These are phyloP conservation scores for Globisporangium rhizosaccharum DNA, from an alignment of 352 stramenopile genomes.

Conservation along the genomic window DNA sequence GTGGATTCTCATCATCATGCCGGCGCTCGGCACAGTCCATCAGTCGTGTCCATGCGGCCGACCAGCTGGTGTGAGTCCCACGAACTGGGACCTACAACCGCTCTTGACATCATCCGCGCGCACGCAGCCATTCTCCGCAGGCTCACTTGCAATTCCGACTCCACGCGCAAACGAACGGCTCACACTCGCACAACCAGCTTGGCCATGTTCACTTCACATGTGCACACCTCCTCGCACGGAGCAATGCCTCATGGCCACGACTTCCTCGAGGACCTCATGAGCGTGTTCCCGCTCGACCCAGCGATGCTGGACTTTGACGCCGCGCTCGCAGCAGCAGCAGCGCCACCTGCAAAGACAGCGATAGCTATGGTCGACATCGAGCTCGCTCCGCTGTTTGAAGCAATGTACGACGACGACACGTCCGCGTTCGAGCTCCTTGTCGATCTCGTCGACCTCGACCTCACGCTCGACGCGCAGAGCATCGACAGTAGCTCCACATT, in stretches of 20 bases:
- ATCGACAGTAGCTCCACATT: not conserved
- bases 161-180: no score
- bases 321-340: not conserved
- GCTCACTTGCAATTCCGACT: no score
- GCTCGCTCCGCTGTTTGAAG: constrained; percentile 1
- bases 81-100: no score
- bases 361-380: not conserved
- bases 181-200: no score
- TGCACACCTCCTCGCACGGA: not conserved
- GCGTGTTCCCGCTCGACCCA: not conserved
- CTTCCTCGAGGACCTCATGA: not conserved
- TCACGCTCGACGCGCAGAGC: not conserved
- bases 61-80: no score
- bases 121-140: no score
- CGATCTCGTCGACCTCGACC: constrained; percentile 3
- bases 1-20: no score
- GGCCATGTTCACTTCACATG: not conserved
- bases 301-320: not conserved
- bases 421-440: not conserved
- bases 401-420: not conserved
- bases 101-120: no score
- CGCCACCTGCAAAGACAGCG: not conserved
- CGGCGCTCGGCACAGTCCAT: no score
- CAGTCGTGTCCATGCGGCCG: no score
- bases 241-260: not conserved